phyloP scores from a whole-genome alignment of 2,329 filamentous ascomycete genomes.

The Tolypocladium cylindrosporum region DNA sequence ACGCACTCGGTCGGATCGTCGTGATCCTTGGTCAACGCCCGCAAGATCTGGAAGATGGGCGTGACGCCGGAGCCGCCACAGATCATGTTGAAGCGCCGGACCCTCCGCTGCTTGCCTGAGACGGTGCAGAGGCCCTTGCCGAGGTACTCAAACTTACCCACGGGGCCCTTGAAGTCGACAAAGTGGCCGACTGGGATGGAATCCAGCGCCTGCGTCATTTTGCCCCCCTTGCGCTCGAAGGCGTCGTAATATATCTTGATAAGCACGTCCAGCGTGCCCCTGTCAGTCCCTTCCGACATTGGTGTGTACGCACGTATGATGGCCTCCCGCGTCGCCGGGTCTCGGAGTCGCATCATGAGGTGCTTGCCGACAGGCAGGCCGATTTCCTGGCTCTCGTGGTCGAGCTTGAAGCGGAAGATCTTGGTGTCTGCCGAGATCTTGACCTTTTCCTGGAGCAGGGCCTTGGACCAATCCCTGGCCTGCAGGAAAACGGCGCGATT shows the following conservation, averaged over 20 bases:
- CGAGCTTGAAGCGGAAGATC: conserved; percentile 71
- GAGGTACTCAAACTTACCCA: conserved; percentile 75
- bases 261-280: conserved; percentile 62
- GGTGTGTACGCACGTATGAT: conserved; percentile 86
- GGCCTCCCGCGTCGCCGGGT: conserved; percentile 58
- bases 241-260: conserved; percentile 72
- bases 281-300: conserved; percentile 51
- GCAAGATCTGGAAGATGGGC: conserved; percentile 77
- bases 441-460: conserved; percentile 58
- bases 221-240: conserved; percentile 50
- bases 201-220: conserved; percentile 75
- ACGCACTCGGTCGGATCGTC: conserved; percentile 58
- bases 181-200: conserved; percentile 58
- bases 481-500: conserved; percentile 59
- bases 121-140: conserved; percentile 56
- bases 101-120: conserved; percentile 40
- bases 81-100: conserved; percentile 73
- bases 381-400: conserved; percentile 57
- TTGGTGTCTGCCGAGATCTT: conserved; percentile 66
- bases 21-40: conserved; percentile 58
- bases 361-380: conserved; percentile 82
- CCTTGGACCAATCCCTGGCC: conserved; percentile 62
- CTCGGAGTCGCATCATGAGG: conserved; percentile 70
- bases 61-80: conserved; percentile 85
- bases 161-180: conserved; percentile 80